Base-by-base conservation (phyloP, 345 rosid species). In the Eucalyptus erythrocorys region DNA sequence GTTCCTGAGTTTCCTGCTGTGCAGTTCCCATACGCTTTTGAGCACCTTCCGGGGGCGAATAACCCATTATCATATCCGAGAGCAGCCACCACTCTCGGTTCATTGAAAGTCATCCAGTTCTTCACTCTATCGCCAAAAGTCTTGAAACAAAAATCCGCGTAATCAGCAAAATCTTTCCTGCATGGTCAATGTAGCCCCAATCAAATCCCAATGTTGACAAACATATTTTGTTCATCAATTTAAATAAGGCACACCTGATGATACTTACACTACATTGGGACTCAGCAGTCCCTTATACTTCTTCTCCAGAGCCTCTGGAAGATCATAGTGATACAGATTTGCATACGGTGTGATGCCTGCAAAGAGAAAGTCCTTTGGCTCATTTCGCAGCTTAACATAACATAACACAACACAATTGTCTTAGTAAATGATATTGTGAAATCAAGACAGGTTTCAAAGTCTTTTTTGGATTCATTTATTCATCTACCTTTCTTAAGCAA, bases 101-200 rank as follows among this genome's bases (percentile, higher is more conserved):
- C 99, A 34, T 98, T 98, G 87, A 95, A 98, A 12, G 99, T 97
- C 99, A 95, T 95, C 99, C 99, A 98, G 42, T 98, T 94, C 93
- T 98, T 98, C 81, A 98, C 99, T 91, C 98, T 92, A 86, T 97
- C 99, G 32, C 99, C 99, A 42, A 93, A 98, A 49, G 92, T 89
- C 91, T 97, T 92, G 92, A 96, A 98, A 89, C 99, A 98, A 89
- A 98, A 98, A 11, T 98, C 98, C 0, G 99, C 98, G 48, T 94
- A 98, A 88, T 95, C 95, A 0, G 99, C 97, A 90, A 95, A 98
- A 91, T 98, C 99, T 53, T 95, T 91, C 95, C 99, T 98, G 93
- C 61, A 76, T 37, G 27, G 15, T 76, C 47, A 76, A 40, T 76
- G 47, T 6, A 76, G 82, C 47, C 82, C 45, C 27, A 37, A 76